A percentile compares a stretch with the other conserved stretches of the same genome.
phyloP scores from a whole-genome alignment of 1,284 basidiomycete genomes.

The Tilletiaria anomala region DNA sequence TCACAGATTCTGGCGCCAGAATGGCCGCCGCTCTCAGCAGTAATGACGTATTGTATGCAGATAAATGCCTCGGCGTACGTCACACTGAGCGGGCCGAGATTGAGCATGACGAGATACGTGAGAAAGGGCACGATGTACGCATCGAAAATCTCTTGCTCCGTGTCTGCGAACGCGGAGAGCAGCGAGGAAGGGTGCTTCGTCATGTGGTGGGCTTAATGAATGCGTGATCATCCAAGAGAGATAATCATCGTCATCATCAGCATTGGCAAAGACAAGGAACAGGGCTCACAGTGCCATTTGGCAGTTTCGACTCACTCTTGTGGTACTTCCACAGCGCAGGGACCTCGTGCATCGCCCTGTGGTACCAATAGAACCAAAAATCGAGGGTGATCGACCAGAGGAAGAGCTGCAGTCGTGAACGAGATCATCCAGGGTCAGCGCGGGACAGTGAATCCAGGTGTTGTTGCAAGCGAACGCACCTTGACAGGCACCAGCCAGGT shows the following conservation, averaged over 20 bases:
- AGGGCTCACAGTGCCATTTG: too few species aligned
- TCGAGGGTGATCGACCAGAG: slow-evolving; percentile 16
- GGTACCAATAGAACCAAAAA: slow-evolving; percentile 34
- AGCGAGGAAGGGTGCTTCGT: slow-evolving; percentile 26
- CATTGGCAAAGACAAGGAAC: too few species aligned
- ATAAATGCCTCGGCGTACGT: too few species aligned
- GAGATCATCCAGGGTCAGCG: too few species aligned
- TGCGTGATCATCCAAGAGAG: too few species aligned
- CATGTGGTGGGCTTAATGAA: slow-evolving; percentile 25
- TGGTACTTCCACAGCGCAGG: slow-evolving; percentile 12
- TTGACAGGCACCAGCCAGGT: too few species aligned
- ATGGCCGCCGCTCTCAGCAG: too few species aligned
- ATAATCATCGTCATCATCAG: too few species aligned
- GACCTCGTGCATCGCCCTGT: slow-evolving; percentile 25
- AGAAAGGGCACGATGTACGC: slow-evolving; percentile 9
- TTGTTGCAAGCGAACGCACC: background rate
- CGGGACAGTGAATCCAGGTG: too few species aligned
- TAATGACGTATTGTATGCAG: too few species aligned
- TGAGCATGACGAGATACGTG: background rate
- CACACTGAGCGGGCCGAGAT: slow-evolving; percentile 8
- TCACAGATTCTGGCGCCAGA: too few species aligned
- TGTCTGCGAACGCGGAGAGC: slow-evolving; percentile 20
- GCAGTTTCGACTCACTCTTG: too few species aligned
- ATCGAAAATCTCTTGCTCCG: slow-evolving; percentile 26
- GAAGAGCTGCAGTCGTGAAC: slow-evolving; percentile 20